Conservation (phyloP, 1,284 basidiomycete species). For the Amylostereum chailletii region DNA sequence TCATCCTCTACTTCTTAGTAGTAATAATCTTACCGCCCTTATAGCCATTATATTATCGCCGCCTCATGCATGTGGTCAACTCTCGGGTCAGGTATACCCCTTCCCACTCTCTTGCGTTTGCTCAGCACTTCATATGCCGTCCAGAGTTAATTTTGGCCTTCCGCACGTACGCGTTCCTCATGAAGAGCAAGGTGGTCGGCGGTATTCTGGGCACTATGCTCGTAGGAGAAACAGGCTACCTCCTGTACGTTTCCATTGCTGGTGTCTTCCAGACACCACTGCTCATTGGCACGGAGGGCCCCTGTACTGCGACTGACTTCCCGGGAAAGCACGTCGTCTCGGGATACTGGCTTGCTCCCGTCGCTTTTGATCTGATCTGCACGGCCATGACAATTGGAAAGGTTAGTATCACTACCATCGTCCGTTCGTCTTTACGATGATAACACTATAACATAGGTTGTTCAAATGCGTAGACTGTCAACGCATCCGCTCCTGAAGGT, state of each 20-base stretch:
- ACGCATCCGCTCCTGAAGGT: background rate
- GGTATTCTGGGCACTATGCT: conserved; percentile 4
- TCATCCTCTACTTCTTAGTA: background rate
- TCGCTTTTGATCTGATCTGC: conserved; percentile 9
- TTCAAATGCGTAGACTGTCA: background rate
- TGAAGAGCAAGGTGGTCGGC: background rate
- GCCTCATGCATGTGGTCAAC: conserved; percentile 9
- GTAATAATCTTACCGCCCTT: background rate
- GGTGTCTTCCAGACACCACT: conserved; percentile 6
- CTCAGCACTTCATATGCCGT: background rate
- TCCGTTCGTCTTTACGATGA: background rate
- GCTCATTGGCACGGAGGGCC: conserved; percentile 3
- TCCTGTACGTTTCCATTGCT: conserved; percentile 7
- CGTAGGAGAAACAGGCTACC: conserved; percentile 5
- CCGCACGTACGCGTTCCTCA: conserved; percentile 10
- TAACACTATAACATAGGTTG: background rate
- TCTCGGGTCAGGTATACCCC: conserved; percentile 3
- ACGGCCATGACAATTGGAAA: conserved; percentile 6
- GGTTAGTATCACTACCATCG: background rate
- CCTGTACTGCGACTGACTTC: conserved; percentile 7
- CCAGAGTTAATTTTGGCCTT: conserved; percentile 9
- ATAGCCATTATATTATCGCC: conserved; percentile 8
- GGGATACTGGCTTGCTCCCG: conserved; percentile 9
- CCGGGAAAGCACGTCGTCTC: conserved; percentile 10
- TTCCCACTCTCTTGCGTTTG: background rate